Evolutionary conservation across 768 basidiomycete genomes (phyloP).

Genomic region (Tricholoma hemisulphureum): DNA sequence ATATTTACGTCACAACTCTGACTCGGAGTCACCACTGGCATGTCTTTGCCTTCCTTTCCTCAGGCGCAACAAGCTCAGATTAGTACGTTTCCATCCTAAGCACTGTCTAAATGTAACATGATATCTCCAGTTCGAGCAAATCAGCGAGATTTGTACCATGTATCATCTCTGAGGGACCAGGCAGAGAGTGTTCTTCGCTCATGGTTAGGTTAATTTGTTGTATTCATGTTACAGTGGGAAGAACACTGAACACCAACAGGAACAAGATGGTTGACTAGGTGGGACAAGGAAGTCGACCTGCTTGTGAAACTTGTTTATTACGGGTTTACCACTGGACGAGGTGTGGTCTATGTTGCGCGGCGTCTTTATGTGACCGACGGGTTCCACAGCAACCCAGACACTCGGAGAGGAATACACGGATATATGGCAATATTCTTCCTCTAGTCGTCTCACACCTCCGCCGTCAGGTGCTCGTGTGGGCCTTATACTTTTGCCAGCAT

Average conservation of each 20-base stretch:
- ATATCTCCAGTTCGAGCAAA: constrained; percentile 68
- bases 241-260: constrained; percentile 43
- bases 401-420: constrained; percentile 92
- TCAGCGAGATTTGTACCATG: constrained; percentile 79
- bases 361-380: neutral
- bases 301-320: constrained; percentile 68
- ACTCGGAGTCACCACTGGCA: no score
- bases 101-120: neutral
- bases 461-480: constrained; percentile 44
- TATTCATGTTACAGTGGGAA: neutral
- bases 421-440: constrained; percentile 68
- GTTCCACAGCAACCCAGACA: constrained; percentile 64
- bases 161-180: constrained; percentile 73
- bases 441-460: constrained; percentile 39
- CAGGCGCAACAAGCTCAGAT: constrained; percentile 83
- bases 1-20: no score
- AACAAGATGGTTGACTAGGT: constrained; percentile 73
- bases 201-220: constrained; percentile 61
- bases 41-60: constrained; percentile 55
- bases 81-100: constrained; percentile 45
- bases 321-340: constrained; percentile 71
- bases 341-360: constrained; percentile 36
- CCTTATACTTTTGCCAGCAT: constrained; percentile 62
- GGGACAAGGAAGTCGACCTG: constrained; percentile 80
- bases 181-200: constrained; percentile 70